These are phyloP conservation scores for Fusarium irregulare DNA, from an alignment of 2,329 filamentous ascomycete genomes.

Conservation along the genomic window DNA sequence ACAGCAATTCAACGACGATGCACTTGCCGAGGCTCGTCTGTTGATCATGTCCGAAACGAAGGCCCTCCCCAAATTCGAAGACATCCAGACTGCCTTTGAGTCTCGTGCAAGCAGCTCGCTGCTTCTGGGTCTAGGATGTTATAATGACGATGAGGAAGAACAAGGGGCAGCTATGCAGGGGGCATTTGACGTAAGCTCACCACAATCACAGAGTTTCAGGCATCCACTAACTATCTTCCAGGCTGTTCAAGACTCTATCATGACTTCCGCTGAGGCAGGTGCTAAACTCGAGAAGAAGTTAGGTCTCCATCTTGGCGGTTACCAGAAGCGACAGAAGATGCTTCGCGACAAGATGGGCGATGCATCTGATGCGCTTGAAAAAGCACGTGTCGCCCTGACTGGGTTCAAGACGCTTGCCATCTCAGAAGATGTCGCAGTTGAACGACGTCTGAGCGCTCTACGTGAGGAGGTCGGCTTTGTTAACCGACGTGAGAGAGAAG, in stretches of 20 bases:
- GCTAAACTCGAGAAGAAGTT: conserved; percentile 96
- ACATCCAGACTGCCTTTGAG: conserved; percentile 66
- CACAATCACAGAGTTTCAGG: neutral
- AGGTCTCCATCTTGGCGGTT: conserved; percentile 86
- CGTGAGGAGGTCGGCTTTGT: conserved; percentile 87
- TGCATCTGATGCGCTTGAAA: conserved; percentile 78
- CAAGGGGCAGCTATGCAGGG: conserved; percentile 70
- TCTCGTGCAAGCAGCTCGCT: conserved; percentile 64
- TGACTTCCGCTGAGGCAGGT: conserved; percentile 79
- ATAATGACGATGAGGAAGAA: conserved; percentile 80
- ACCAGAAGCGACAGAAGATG: conserved; percentile 85
- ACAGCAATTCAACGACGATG: conserved; percentile 74
- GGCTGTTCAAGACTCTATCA: conserved; percentile 78
- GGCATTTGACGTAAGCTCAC: conserved; percentile 76
- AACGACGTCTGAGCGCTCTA: conserved; percentile 76
- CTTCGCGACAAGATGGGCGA: conserved; percentile 83
- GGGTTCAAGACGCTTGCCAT: conserved; percentile 81
- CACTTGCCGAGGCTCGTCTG: conserved; percentile 79
- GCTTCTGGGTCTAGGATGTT: conserved; percentile 85
- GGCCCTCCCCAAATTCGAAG: conserved; percentile 59
- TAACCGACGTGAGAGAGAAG: conserved; percentile 84
- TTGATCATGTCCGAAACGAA: conserved; percentile 79
- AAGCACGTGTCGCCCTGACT: conserved; percentile 77
- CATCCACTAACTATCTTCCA: conserved; percentile 49
- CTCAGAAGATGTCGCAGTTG: conserved; percentile 81